These are phyloP conservation scores for Saccharum officinarum DNA, from an alignment of 176 grass and related monocot species.

Conservation along the genomic window DNA sequence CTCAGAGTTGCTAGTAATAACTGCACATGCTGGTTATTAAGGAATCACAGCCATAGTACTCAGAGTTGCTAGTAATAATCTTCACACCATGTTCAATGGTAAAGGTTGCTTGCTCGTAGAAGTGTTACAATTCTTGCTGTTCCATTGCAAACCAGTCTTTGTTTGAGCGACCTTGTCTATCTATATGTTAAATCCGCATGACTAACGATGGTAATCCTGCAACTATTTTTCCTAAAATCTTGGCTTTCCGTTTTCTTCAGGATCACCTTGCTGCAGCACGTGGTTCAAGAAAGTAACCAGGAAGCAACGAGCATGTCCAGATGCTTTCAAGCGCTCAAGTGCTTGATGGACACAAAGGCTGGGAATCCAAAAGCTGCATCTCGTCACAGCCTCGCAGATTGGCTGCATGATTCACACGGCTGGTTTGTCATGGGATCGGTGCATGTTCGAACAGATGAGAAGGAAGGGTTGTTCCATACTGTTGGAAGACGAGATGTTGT, in stretches of 20 bases:
- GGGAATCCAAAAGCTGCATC: not conserved
- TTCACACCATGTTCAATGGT: not conserved
- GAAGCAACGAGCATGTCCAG: not conserved
- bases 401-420: conserved; percentile 13
- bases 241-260: conserved; percentile 28
- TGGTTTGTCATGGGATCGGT: not conserved
- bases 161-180: not conserved
- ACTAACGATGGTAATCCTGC: not conserved
- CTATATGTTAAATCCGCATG: not conserved
- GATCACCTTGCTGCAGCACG: conserved; percentile 91
- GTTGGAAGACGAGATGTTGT: not conserved
- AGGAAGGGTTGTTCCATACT: conserved; percentile 1
- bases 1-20: not conserved
- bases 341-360: not conserved
- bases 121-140: not conserved
- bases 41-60: not conserved
- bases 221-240: not conserved
- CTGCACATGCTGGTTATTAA: not conserved
- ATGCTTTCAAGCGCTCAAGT: conserved; percentile 4
- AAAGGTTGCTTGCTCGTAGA: not conserved
- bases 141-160: not conserved
- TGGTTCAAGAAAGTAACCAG: conserved; percentile 57
- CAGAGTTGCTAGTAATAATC: not conserved
- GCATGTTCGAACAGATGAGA: not conserved
- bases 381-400: not conserved